Conservation (phyloP, 192 early-diverging fungal species). For the Coemansia guatemalensis region DNA sequence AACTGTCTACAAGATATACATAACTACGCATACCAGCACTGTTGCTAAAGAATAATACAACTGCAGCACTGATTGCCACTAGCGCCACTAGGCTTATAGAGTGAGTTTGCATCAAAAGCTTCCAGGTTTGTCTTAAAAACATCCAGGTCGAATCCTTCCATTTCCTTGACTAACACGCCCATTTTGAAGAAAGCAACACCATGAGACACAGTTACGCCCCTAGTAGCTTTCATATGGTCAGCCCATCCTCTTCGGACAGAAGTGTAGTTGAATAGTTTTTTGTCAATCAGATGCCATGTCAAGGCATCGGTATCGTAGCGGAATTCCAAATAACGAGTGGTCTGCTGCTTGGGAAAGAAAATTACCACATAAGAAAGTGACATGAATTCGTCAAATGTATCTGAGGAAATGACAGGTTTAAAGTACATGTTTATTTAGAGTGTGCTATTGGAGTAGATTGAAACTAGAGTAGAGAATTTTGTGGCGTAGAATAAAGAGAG, state of each 20-base stretch:
- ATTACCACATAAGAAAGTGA: neutral
- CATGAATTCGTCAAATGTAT: neutral
- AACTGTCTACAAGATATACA: too few species aligned
- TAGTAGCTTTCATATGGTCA: neutral
- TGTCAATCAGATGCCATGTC: neutral
- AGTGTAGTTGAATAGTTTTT: neutral
- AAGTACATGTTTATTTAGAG: too few species aligned
- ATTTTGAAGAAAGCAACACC: conserved; percentile 3
- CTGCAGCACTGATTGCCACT: neutral
- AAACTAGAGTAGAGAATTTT: too few species aligned
- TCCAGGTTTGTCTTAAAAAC: neutral
- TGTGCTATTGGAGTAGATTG: too few species aligned
- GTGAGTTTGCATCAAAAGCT: neutral
- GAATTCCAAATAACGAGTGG: neutral
- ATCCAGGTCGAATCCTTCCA: neutral
- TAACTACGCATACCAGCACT: neutral
- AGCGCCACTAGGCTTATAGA: neutral
- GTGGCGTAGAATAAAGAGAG: too few species aligned
- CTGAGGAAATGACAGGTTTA: too few species aligned
- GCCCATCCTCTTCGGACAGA: neutral
- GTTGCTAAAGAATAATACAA: neutral
- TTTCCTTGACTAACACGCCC: neutral
- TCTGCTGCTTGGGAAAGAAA: neutral
- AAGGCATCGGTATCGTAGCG: neutral
- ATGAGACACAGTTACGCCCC: neutral